Evolutionary conservation across 2,329 filamentous ascomycete species (phyloP).

Genomic region (Chaetomiaceae sp.): DNA sequence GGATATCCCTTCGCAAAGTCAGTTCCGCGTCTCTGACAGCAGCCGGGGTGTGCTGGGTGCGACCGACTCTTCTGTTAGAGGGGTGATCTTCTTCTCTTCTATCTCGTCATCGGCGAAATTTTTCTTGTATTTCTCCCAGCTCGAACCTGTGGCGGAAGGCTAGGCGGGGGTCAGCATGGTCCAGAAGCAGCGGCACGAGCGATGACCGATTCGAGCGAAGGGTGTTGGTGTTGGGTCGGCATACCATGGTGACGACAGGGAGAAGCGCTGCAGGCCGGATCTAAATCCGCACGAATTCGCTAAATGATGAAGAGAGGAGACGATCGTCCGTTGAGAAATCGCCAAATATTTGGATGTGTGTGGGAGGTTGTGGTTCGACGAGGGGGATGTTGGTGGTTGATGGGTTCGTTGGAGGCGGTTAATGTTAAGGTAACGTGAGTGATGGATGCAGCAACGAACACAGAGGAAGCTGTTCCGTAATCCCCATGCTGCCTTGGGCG

Average conservation of each 20-base stretch:
- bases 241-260: slow-evolving; percentile 24
- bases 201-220: background rate
- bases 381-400: background rate
- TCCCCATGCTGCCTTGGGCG: slow-evolving; percentile 28
- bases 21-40: slow-evolving; percentile 4
- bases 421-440: too few species aligned
- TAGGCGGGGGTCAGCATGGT: slow-evolving; percentile 39
- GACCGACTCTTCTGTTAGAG: slow-evolving; percentile 88
- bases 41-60: slow-evolving; percentile 6
- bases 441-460: slow-evolving; percentile 13
- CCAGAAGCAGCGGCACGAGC: background rate
- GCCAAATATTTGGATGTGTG: background rate
- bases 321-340: background rate
- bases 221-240: background rate
- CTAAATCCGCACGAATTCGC: background rate
- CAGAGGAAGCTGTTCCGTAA: slow-evolving; percentile 27
- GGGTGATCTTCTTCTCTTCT: slow-evolving; percentile 99
- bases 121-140: slow-evolving; percentile 99
- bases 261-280: background rate
- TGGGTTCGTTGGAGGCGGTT: slow-evolving; percentile 6
- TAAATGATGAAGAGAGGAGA: background rate
- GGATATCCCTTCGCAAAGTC: slow-evolving; percentile 73
- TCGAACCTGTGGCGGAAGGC: slow-evolving; percentile 89
- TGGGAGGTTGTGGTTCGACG: background rate
- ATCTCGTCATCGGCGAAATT: slow-evolving; percentile 93